Evolutionary conservation across 495 filamentous ascomycete genomes (phyloP).

Genomic region (Penicilliopsis zonata): DNA sequence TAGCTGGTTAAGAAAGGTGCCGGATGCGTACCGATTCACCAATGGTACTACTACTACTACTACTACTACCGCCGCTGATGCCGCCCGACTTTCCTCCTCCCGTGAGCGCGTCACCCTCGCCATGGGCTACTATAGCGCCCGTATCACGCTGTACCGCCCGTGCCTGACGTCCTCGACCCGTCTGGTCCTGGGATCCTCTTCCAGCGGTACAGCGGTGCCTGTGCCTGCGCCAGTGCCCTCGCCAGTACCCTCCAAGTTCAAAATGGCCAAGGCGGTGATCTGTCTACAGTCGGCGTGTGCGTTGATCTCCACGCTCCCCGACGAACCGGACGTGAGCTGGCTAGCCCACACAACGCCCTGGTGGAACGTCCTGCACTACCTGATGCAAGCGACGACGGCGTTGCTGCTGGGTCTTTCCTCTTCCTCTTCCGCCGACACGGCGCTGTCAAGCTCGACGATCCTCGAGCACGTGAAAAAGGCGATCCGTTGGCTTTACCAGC

Average conservation of each 20-base stretch:
- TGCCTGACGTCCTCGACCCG: constrained; percentile 28
- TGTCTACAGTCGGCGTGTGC: constrained; percentile 44
- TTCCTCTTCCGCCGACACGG: constrained; percentile 24
- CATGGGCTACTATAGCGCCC: constrained; percentile 43
- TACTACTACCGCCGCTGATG: no score
- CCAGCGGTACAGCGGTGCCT: no score
- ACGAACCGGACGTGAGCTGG: constrained; percentile 19
- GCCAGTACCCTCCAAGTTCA: constrained; percentile 27
- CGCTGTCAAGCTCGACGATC: constrained; percentile 23
- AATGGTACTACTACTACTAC: no score
- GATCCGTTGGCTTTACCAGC: constrained; percentile 33
- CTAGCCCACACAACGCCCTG: constrained; percentile 41
- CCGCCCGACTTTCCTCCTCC: no score
- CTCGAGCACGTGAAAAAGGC: constrained; percentile 35
- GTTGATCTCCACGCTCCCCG: constrained; percentile 39
- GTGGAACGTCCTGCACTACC: constrained; percentile 50
- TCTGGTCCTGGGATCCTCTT: constrained; percentile 10
- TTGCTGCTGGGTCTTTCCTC: constrained; percentile 41
- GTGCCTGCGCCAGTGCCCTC: background rate
- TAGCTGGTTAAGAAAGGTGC: constrained; percentile 39
- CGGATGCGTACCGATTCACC: constrained; percentile 32
- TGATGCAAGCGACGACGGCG: constrained; percentile 50
- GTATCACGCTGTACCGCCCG: constrained; percentile 46
- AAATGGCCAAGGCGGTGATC: constrained; percentile 31
- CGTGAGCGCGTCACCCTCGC: constrained; percentile 28